Evolutionary conservation across 73 alveolate species (phyloP), one percentile per base, ranked within the genome.

Genomic region (Symbiodinium natans): DNA sequence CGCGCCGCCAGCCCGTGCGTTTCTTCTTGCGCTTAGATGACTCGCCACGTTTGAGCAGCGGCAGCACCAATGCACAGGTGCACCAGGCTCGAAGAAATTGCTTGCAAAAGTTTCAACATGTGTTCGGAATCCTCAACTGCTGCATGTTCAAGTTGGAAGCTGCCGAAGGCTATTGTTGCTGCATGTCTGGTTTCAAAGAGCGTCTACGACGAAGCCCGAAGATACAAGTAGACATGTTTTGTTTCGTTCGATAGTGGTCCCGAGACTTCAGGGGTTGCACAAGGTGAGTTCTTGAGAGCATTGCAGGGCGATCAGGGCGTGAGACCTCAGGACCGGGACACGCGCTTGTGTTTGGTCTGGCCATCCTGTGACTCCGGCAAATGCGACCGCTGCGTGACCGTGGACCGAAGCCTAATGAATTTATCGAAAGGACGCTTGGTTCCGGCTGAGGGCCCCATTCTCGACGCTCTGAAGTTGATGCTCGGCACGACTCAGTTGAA

Each of bases 151-250:
- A n/a, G 41, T 5, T 9, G 82, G 10, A 31, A 29, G 63, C 63
- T 25, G 33, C 36, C 39, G 38, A 52, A 89, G 95, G 95, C 95
- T 46, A 90, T 90, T 9, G 97, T 90, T 40, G 97, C 89, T 1
- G 97, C 97, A 0, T 90, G 97, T 80, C 89, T 90, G 52, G 97
- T 90, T 34, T 90, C 97, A 54, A 90, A 90, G 80, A 90, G 97
- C n/a, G 97, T 90, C 82, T 90, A 90, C 83, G 97, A 90, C 77
- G 97, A 68, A 41, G 46, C 97, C 75, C 43, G 86, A 68, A 31
- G 39, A 17, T 46, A 36, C 1, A 80, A n/a, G 23, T 0, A n/a
- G 41, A 21, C 41, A 15, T 25, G 17, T 71, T 71, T n/a, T n/a
- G 71, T 52, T 15, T 52, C 71, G 25, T 8, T 11, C 31, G 17